Evolutionary conservation across 768 basidiomycete species (phyloP).

Genomic region (Hericium erinaceus): DNA sequence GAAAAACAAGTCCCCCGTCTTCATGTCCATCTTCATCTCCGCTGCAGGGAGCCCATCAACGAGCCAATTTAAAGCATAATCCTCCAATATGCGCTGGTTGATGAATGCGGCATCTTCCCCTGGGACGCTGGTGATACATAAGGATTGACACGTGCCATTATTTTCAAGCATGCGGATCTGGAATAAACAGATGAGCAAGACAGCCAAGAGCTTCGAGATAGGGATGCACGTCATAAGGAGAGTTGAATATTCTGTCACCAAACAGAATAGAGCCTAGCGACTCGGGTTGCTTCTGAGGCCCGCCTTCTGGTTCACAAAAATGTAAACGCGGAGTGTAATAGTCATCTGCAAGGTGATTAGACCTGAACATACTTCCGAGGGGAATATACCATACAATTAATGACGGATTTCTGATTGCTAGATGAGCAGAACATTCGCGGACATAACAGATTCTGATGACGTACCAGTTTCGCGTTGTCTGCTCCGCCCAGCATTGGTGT

Average conservation of each 20-base stretch:
- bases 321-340: constrained; percentile 84
- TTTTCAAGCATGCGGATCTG: constrained; percentile 79
- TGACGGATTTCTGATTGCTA: constrained; percentile 67
- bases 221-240: constrained; percentile 69
- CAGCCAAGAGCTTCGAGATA: no score
- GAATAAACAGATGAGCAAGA: no score
- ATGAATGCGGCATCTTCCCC: constrained; percentile 78
- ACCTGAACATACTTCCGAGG: neutral
- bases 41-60: constrained; percentile 91
- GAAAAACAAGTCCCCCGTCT: constrained; percentile 79
- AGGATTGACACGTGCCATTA: constrained; percentile 62
- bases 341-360: constrained; percentile 50
- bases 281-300: constrained; percentile 69
- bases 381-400: constrained; percentile 55
- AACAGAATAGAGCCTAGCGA: constrained; percentile 91
- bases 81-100: constrained; percentile 84
- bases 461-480: constrained; percentile 66
- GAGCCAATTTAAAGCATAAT: constrained; percentile 92
- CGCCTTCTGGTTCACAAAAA: constrained; percentile 77
- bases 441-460: constrained; percentile 17
- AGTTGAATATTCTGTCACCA: constrained; percentile 89
- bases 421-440: neutral
- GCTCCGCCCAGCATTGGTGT: constrained; percentile 72
- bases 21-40: constrained; percentile 78
- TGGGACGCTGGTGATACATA: constrained; percentile 58